These are phyloP conservation scores for Pleurotus salmoneostramineus DNA, from an alignment of 768 basidiomycete genomes.

Conservation along the genomic window DNA sequence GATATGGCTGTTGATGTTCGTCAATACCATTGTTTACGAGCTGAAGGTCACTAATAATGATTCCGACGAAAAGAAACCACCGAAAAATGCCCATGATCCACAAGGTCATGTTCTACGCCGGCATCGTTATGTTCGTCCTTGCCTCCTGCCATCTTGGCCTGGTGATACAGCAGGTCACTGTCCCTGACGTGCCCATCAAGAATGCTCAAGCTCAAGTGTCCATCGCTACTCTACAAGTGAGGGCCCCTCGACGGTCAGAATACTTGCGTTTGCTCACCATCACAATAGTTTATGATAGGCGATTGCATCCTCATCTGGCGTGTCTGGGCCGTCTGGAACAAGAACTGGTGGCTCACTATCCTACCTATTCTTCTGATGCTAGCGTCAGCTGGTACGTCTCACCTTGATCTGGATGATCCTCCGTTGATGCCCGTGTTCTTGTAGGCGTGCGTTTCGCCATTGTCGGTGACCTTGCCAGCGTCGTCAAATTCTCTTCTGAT, in stretches of 20 bases:
- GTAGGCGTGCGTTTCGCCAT: neutral
- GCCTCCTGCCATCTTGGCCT: slow-evolving; percentile 1
- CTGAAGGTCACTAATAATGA: neutral
- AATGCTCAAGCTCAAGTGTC: slow-evolving; percentile 6
- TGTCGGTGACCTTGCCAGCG: neutral
- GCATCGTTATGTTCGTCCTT: slow-evolving; percentile 6
- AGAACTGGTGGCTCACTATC: slow-evolving; percentile 5
- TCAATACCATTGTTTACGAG: neutral
- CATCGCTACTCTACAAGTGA: slow-evolving; percentile 4
- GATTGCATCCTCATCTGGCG: slow-evolving; percentile 5
- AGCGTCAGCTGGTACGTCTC: slow-evolving; percentile 1
- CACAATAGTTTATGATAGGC: neutral
- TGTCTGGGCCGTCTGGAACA: slow-evolving; percentile 5
- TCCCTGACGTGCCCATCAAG: slow-evolving; percentile 1
- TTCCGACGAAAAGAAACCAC: neutral
- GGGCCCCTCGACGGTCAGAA: neutral
- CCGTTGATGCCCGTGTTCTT: neutral
- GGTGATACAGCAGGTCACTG: slow-evolving; percentile 7
- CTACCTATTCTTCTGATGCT: neutral
- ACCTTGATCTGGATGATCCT: neutral
- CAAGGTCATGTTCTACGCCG: slow-evolving; percentile 5
- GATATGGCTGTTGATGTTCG: slow-evolving; percentile 4
- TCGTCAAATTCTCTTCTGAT: slow-evolving; percentile 3
- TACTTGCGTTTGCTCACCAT: neutral
- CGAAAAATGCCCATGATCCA: slow-evolving; percentile 4